phyloP scores from a whole-genome alignment of 148 eudicot species.

The Selenicereus undatus region DNA sequence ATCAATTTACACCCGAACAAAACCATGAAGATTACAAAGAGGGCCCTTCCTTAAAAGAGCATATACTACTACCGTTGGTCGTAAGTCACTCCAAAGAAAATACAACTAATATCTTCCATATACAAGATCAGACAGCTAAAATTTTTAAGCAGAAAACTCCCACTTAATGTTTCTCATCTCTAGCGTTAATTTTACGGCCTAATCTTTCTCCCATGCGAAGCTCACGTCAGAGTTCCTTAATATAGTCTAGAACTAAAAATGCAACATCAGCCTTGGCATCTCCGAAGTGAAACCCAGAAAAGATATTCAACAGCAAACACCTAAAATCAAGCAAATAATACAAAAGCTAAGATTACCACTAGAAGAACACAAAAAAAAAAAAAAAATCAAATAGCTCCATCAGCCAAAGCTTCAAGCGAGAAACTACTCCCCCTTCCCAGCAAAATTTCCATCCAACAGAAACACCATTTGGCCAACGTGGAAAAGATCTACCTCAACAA shows the following conservation, averaged over 20 bases:
- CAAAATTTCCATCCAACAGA: background rate
- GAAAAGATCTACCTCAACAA: background rate
- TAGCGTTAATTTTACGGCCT: too few species aligned
- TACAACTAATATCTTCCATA: too few species aligned
- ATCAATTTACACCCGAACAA: too few species aligned
- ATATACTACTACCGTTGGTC: background rate
- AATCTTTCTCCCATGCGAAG: background rate
- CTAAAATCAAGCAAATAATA: background rate
- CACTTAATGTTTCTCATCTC: background rate
- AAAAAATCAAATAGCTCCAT: background rate
- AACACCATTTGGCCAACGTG: too few species aligned
- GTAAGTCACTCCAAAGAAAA: background rate
- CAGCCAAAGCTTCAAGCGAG: background rate
- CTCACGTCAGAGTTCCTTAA: background rate
- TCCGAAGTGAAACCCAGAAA: background rate
- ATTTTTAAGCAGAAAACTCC: background rate
- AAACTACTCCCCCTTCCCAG: background rate
- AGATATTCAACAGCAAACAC: background rate
- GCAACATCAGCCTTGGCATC: background rate
- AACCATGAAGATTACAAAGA: too few species aligned
- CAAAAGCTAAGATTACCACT: background rate
- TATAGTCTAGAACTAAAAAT: background rate
- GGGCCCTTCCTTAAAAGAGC: background rate
- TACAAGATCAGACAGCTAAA: background rate
- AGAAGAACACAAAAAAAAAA: background rate